phyloP scores from a whole-genome alignment of 2,329 filamentous ascomycete genomes.

The Shiraia sp. region DNA sequence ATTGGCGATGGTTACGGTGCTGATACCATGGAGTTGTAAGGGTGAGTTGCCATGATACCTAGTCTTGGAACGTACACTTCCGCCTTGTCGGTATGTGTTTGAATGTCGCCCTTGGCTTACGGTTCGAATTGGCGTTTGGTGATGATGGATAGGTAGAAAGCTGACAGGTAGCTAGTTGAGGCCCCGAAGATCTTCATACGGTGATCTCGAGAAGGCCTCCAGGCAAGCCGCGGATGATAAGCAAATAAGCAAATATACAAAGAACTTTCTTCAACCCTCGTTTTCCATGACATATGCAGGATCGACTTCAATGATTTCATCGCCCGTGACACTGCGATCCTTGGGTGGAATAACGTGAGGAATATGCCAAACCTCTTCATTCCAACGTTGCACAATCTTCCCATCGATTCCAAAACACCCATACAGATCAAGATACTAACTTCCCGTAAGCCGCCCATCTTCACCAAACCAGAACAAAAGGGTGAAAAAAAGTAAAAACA shows the following conservation, averaged over 20 bases:
- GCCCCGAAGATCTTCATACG: not conserved
- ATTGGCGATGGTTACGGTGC: not conserved
- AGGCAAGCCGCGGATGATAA: constrained; percentile 1
- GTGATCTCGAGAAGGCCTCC: constrained; percentile 4
- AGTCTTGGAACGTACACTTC: too few species aligned
- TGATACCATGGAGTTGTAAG: constrained; percentile 4
- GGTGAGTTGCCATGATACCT: too few species aligned
- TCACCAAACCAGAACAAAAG: too few species aligned
- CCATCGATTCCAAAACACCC: constrained; percentile 29
- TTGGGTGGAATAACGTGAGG: constrained; percentile 26
- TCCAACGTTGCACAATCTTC: constrained; percentile 22
- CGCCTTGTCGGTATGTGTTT: too few species aligned
- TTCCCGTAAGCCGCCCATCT: too few species aligned
- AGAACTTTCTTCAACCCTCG: not conserved
- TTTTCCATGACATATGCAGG: constrained; percentile 25
- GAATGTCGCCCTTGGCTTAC: too few species aligned
- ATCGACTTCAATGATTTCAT: constrained; percentile 38
- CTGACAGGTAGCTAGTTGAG: constrained; percentile 1
- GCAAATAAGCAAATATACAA: too few species aligned
- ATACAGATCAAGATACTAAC: constrained; percentile 31
- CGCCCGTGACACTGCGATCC: constrained; percentile 2
- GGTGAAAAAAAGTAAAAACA: too few species aligned
- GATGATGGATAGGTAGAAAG: not conserved
- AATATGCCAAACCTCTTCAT: constrained; percentile 31
- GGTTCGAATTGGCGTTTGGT: not conserved